Evolutionary conservation across 106 monocot genomes (phyloP).

Genomic region (Phalaenopsis aphrodite): DNA sequence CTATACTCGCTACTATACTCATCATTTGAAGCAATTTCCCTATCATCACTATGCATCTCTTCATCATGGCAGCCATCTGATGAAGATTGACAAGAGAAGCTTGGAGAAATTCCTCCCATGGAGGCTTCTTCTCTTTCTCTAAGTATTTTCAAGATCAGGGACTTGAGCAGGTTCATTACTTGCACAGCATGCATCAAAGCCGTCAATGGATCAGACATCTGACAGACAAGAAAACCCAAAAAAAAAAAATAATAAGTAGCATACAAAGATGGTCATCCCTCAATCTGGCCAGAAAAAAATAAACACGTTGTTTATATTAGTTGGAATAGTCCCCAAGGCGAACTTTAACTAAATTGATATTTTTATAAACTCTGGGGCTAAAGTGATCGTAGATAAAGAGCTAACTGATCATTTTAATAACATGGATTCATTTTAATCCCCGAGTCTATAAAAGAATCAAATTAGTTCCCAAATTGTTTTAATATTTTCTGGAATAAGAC

Average conservation of each 20-base stretch:
- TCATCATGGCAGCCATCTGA: conserved; percentile 15
- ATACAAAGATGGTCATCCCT: too few relatives aligned
- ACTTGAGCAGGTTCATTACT: conserved; percentile 94
- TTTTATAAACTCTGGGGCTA: too few relatives aligned
- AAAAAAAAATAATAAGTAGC: not conserved
- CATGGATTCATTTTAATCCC: too few relatives aligned
- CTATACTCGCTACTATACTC: conserved; percentile 30
- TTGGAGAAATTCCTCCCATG: conserved; percentile 20
- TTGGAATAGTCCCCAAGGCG: too few relatives aligned
- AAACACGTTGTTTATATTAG: not conserved
- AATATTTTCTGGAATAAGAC: too few relatives aligned
- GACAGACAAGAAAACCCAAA: conserved; percentile 7
- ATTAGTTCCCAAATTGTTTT: too few relatives aligned
- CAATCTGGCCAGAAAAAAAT: not conserved
- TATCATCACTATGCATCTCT: conserved; percentile 5
- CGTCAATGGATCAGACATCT: conserved; percentile 98
- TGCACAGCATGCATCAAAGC: conserved; percentile 97
- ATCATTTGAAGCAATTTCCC: conserved; percentile 10
- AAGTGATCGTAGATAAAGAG: too few relatives aligned
- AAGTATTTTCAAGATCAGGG: conserved; percentile 63
- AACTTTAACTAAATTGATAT: too few relatives aligned
- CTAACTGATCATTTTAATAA: too few relatives aligned
- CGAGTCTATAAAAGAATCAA: too few relatives aligned
- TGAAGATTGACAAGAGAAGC: conserved; percentile 36
- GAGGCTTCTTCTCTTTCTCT: conserved; percentile 68